Evolutionary conservation across 371 early-diverging fungal species (phyloP).

Genomic region (Rhizopus stolonifer): DNA sequence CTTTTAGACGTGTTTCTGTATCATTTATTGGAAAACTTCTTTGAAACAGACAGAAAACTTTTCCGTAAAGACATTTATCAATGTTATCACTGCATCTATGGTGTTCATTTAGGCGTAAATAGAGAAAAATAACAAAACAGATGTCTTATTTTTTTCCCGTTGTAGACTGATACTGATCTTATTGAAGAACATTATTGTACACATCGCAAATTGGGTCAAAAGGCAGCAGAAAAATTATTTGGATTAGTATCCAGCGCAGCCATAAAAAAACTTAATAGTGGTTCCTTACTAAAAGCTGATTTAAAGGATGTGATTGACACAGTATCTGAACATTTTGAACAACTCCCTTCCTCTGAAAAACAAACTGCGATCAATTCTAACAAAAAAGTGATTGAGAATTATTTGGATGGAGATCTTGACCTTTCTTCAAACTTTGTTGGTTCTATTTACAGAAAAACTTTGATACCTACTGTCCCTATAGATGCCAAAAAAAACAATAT

Average conservation of each 20-base stretch:
- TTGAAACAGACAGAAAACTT: constrained; percentile 13
- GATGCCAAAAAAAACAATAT: constrained; percentile 10
- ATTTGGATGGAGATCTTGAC: constrained; percentile 14
- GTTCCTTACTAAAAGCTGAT: constrained; percentile 46
- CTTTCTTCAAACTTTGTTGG: constrained; percentile 13
- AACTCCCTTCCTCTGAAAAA: constrained; percentile 44
- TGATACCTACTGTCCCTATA: constrained; percentile 18
- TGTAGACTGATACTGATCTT: constrained; percentile 51
- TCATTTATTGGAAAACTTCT: constrained; percentile 22
- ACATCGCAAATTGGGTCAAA: constrained; percentile 46
- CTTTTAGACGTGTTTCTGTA: constrained; percentile 39
- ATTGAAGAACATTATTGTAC: constrained; percentile 58
- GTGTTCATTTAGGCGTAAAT: constrained; percentile 56
- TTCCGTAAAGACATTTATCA: constrained; percentile 56
- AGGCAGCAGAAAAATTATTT: constrained; percentile 58
- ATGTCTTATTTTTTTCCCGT: background rate
- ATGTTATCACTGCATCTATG: constrained; percentile 70
- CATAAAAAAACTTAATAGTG: constrained; percentile 37
- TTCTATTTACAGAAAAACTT: constrained; percentile 13
- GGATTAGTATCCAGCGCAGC: constrained; percentile 44
- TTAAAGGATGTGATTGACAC: constrained; percentile 60
- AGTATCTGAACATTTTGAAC: constrained; percentile 50
- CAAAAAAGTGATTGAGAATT: constrained; percentile 14
- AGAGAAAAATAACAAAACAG: background rate
- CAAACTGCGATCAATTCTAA: constrained; percentile 23